Base-by-base conservation (phyloP, 2,329 filamentous ascomycete genomes). In the Samsoniella hepiali region DNA sequence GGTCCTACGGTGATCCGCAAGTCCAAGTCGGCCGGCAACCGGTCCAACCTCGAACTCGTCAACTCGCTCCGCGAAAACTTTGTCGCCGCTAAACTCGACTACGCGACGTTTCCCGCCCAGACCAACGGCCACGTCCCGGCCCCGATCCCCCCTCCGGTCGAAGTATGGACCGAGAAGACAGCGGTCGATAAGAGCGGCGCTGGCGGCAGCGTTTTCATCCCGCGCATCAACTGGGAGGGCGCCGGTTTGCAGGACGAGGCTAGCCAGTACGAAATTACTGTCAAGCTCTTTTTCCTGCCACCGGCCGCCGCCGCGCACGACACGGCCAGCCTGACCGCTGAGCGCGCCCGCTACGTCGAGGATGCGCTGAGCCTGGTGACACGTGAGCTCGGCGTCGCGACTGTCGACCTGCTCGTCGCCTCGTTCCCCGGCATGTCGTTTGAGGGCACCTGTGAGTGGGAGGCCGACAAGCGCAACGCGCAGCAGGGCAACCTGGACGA, bases 381-480 rank as follows among this genome's bases (percentile, higher is more conserved):
- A 67, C 90, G 89, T 73, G 91, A 96, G 76, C 79, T 99, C 63
- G 84, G 88, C 60, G 87, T 93, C 8, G 75, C 84, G 9, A 87
- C 84, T 34, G 88, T 98, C 67, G 92, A 98, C 73, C 84, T 99
- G 34, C 83, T 99, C 51, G 95, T 99, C 67, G 88, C 94, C 10
- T 96, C 92, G 0, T 98, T 97, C 75, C 94, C 95, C 0, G 93
- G 91, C 55, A 89, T 98, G 75, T 91, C 91, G 6, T 98, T 98
- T 70, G 93, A 97, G 69, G 93, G 93, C 56, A 91, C 95, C 72
- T 93, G 93, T 74, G 92, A 96, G 73, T 93, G 88, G 77, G 85
- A 89, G 69, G 88, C 86, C 27, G 86, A 88, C 72, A 83, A 82
- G 75, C 76, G 78, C 67, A 88, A 88, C 68, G 82, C 85, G 36